Base-by-base conservation (phyloP, 2,329 filamentous ascomycete species). In the Hyphodiscus sp. region DNA sequence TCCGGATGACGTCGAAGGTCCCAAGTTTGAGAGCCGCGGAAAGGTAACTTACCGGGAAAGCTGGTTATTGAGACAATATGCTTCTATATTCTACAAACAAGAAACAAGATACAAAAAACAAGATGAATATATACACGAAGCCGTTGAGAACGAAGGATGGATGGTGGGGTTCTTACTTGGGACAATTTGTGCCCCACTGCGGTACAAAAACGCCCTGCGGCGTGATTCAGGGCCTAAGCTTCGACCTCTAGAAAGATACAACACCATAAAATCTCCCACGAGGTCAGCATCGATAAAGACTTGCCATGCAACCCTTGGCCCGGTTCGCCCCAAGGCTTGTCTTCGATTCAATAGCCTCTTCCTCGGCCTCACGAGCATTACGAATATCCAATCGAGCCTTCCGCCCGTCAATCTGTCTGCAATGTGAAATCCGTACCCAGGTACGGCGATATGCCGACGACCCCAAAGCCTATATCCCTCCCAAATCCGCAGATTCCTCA, bases 351-450 rank as follows among this genome's bases (percentile, higher is more conserved):
- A 58, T 61, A 51, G 47, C 54, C 20, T 51, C 51, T 23, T 61
- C 61, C 41, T 19, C 59, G 47, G 50, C 60, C 49, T 55, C 55
- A 48, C 52, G 55, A 45, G 38, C 58, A 16, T 30, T 63, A 20
- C 54, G 55, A 51, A 53, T 59, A 38, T 50, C 58, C 29, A 54
- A 47, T 49, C 62, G 59, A 41, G 49, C 59, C n/a, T 43, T 61
- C 42, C 58, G 57, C 38, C 52, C 65, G 23, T 71, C 72, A 51
- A 67, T 68, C 52, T 76, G 73, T 58, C 50, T 72, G 58, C 70
- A 69, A 69, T 75, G 73, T 63, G 64, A 52, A 58, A 62, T 62
- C 43, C 71, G 68, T 54, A 70, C 71, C 51, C 70, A 69, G 46
- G 63, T 55, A 52, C 62, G 63, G 38, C 67, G 64, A 18, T 68